Percentiles rank a stretch among this genome's conserved stretches.
These are phyloP conservation scores for Cytauxzoon felis DNA, from an alignment of 169 alveolate species.

Conservation along the genomic window DNA sequence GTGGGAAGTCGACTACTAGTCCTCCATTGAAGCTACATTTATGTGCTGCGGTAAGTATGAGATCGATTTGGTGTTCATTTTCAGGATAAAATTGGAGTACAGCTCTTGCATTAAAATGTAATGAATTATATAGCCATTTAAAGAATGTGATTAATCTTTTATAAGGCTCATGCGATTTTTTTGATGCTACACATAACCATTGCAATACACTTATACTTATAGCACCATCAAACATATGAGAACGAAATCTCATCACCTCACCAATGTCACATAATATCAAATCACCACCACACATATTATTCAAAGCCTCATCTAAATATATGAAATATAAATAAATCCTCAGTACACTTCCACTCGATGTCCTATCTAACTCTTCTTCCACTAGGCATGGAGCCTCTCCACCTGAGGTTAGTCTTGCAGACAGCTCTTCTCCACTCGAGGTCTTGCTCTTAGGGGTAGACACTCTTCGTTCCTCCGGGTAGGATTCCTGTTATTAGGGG, in stretches of 20 bases:
- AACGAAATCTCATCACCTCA: slow-evolving; percentile 19
- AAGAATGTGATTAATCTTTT: slow-evolving; percentile 87
- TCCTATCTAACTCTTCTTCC: no score
- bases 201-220: slow-evolving; percentile 89
- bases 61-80: slow-evolving; percentile 88
- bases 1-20: slow-evolving; percentile 93
- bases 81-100: slow-evolving; percentile 95
- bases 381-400: no score
- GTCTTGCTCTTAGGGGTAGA: no score
- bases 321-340: not conserved
- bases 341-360: no score
- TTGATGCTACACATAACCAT: slow-evolving; percentile 94
- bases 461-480: no score
- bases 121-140: slow-evolving; percentile 48
- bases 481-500: no score
- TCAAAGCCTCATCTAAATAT: slow-evolving; percentile 31
- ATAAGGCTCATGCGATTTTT: slow-evolving; percentile 85
- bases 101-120: slow-evolving; percentile 51
- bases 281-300: slow-evolving; percentile 67
- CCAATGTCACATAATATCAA: slow-evolving; percentile 87
- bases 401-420: no score
- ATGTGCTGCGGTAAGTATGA: slow-evolving; percentile 89
- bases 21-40: slow-evolving; percentile 94
- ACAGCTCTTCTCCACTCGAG: no score
- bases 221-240: slow-evolving; percentile 61